Percentiles rank a stretch among this genome's conserved stretches.
These are phyloP conservation scores for Olyra latifolia DNA, from an alignment of 176 grass and related monocot species.

Conservation along the genomic window DNA sequence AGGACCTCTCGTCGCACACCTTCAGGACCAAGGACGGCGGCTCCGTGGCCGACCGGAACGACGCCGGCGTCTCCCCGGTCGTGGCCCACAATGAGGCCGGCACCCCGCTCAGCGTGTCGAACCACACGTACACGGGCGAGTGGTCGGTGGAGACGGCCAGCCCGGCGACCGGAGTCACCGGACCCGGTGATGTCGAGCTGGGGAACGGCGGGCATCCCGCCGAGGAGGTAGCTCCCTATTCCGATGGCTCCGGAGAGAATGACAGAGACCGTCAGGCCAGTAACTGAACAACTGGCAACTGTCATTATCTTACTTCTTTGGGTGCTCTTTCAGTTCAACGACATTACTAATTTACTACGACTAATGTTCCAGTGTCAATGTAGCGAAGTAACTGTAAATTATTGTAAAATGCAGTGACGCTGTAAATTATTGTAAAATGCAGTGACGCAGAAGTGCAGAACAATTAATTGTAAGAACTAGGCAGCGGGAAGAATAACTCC, in stretches of 20 bases:
- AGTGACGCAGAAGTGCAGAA: too few relatives aligned
- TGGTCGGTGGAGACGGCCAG: slow-evolving; percentile 19
- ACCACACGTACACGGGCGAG: background rate
- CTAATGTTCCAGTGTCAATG: background rate
- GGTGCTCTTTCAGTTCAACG: background rate
- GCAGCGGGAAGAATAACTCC: too few relatives aligned
- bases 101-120: slow-evolving; percentile 22
- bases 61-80: background rate
- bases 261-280: background rate
- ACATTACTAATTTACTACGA: background rate
- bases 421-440: too few relatives aligned
- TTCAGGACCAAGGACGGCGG: slow-evolving; percentile 25
- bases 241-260: background rate
- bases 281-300: background rate
- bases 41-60: background rate
- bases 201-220: background rate
- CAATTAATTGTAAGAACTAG: background rate
- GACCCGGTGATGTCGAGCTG: slow-evolving; percentile 29
- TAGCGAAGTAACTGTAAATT: background rate
- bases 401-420: background rate
- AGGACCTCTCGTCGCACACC: slow-evolving; percentile 45
- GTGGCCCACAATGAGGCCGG: background rate
- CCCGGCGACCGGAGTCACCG: background rate
- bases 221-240: background rate
- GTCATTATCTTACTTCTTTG: background rate